Evolutionary conservation across 2,329 filamentous ascomycete species (phyloP).

Genomic region (Geosmithia morbida): DNA sequence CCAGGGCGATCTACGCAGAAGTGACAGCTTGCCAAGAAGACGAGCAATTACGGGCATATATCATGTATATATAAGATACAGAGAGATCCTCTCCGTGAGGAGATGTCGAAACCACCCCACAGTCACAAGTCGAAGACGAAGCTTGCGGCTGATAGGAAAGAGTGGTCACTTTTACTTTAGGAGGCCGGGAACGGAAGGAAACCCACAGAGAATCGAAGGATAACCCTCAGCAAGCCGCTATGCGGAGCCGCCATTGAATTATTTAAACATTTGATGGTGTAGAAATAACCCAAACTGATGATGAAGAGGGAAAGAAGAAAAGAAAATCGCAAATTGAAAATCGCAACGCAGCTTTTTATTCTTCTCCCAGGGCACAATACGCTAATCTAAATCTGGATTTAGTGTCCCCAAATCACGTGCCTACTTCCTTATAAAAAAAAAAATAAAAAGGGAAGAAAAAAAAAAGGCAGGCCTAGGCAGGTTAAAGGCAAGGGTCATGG

Average conservation of each 20-base stretch:
- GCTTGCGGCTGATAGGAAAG: slow-evolving; percentile 30
- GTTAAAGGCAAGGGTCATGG: too few species aligned
- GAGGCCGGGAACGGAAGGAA: slow-evolving; percentile 42
- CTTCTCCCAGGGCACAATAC: not conserved
- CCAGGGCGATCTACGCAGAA: too few species aligned
- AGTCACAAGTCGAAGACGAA: slow-evolving; percentile 27
- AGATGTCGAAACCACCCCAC: slow-evolving; percentile 38
- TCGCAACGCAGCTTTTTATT: slow-evolving; percentile 2
- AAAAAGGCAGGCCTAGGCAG: too few species aligned
- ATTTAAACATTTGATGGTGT: slow-evolving; percentile 36
- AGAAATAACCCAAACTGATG: slow-evolving; percentile 31
- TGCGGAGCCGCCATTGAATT: slow-evolving; percentile 34
- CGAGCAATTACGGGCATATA: too few species aligned
- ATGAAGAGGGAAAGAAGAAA: slow-evolving; percentile 21
- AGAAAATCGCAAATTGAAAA: slow-evolving; percentile 7
- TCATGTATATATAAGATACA: not conserved
- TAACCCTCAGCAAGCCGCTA: slow-evolving; percentile 41
- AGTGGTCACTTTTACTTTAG: slow-evolving; percentile 28
- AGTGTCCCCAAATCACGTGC: not conserved
- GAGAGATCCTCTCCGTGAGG: not conserved
- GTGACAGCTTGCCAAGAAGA: too few species aligned
- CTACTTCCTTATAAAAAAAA: not conserved
- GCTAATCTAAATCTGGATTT: not conserved
- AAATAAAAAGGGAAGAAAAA: not conserved
- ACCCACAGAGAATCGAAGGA: slow-evolving; percentile 27